Conservation (phyloP, 371 early-diverging fungal species). For the Blyttiomyces sp. region DNA sequence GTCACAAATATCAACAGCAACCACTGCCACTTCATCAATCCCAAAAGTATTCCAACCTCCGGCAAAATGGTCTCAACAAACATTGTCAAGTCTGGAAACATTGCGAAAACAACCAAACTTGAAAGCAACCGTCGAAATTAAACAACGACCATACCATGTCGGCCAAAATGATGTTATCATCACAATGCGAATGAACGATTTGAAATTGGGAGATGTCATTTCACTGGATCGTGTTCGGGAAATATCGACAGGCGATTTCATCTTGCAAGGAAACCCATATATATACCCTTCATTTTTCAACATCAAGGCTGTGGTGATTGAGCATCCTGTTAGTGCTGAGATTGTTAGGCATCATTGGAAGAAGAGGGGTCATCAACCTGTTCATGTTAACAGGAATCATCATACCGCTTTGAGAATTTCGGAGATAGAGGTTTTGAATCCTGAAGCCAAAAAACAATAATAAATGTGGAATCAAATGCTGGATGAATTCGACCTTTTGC, state of each 20-base stretch:
- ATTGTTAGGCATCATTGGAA: conserved; percentile 87
- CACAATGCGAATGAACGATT: conserved; percentile 66
- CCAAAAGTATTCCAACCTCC: conserved; percentile 10
- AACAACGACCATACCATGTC: conserved; percentile 82
- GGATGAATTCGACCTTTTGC: too few relatives aligned
- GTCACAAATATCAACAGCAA: too few relatives aligned
- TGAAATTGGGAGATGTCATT: conserved; percentile 81
- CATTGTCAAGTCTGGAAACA: conserved; percentile 21
- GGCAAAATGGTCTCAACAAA: conserved; percentile 14
- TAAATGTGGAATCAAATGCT: too few relatives aligned
- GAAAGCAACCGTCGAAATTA: conserved; percentile 81
- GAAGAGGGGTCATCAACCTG: conserved; percentile 76
- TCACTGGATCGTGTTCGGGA: conserved; percentile 83
- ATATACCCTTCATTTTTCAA: conserved; percentile 65
- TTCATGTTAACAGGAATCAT: conserved; percentile 67
- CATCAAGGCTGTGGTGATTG: conserved; percentile 84
- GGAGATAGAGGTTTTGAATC: too few relatives aligned
- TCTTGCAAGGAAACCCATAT: conserved; percentile 83
- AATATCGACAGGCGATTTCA: conserved; percentile 79
- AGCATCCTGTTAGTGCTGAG: conserved; percentile 77
- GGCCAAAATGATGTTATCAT: conserved; percentile 85
- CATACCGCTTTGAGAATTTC: conserved; percentile 74
- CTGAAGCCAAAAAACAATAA: too few relatives aligned
- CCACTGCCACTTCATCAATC: too few relatives aligned
- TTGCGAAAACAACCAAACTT: conserved; percentile 23